phyloP scores from a whole-genome alignment of 495 filamentous ascomycete species.

The Aspergillus funiculosus region DNA sequence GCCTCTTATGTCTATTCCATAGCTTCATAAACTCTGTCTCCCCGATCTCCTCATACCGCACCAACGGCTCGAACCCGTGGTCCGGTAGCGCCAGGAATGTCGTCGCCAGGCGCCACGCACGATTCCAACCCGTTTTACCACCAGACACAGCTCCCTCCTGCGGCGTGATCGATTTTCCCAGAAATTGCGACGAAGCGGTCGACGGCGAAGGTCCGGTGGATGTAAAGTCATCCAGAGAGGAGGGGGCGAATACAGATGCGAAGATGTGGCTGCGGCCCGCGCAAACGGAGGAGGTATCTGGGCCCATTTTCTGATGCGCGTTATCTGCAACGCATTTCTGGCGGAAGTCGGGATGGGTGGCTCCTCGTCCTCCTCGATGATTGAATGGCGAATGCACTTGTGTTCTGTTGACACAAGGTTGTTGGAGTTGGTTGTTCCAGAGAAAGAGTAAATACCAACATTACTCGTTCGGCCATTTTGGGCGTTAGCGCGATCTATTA shows the following conservation, averaged over 20 bases:
- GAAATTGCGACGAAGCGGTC: no score
- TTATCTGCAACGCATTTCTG: slow-evolving; percentile 8
- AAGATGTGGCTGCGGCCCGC: slow-evolving; percentile 42
- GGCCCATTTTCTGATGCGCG: slow-evolving; percentile 4
- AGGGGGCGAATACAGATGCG: slow-evolving; percentile 48
- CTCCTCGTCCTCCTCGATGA: no score
- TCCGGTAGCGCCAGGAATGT: slow-evolving; percentile 54
- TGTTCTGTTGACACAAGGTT: no score
- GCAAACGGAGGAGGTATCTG: slow-evolving; percentile 26
- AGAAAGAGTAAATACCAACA: not conserved
- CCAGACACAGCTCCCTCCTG: slow-evolving; percentile 19
- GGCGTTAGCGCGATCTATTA: slow-evolving; percentile 8
- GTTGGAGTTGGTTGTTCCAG: not conserved
- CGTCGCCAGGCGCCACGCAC: slow-evolving; percentile 64
- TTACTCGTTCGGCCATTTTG: not conserved
- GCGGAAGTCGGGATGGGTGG: no score
- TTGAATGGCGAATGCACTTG: no score
- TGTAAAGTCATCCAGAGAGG: slow-evolving; percentile 30
- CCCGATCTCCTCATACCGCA: slow-evolving; percentile 20
- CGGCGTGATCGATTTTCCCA: not conserved
- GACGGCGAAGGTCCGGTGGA: slow-evolving; percentile 16
- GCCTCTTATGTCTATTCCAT: slow-evolving; percentile 30
- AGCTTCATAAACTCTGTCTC: slow-evolving; percentile 27
- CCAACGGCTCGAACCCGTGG: slow-evolving; percentile 24
- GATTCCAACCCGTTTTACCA: slow-evolving; percentile 60